Conservation (phyloP, 352 stramenopile genomes). For the Peronospora belbahrii region DNA sequence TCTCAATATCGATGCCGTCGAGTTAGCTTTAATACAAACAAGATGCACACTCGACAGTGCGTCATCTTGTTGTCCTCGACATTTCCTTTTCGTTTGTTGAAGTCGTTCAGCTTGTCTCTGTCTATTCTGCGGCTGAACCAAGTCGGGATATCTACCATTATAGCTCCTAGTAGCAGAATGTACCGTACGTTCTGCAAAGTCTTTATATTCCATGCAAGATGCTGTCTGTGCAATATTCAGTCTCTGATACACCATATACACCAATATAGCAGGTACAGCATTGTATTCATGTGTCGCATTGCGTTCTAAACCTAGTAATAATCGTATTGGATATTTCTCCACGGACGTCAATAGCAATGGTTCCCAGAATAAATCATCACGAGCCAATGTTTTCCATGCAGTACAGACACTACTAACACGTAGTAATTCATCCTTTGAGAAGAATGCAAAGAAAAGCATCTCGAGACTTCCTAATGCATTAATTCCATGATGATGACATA, state of each 20-base stretch:
- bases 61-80: constrained; percentile 1
- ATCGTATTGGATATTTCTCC: constrained; percentile 57
- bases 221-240: constrained; percentile 30
- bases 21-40: constrained; percentile 11
- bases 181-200: neutral
- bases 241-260: constrained; percentile 65
- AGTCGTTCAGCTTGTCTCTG: constrained; percentile 7
- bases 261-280: constrained; percentile 52
- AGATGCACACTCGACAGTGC: constrained; percentile 23
- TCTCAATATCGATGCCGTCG: neutral
- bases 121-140: constrained; percentile 15
- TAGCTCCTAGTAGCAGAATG: constrained; percentile 5
- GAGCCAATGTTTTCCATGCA: constrained; percentile 43
- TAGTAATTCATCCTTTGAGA: constrained; percentile 40
- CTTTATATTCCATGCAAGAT: neutral
- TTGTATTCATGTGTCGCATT: constrained; percentile 3
- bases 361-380: constrained; percentile 62
- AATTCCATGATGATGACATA: too few relatives aligned
- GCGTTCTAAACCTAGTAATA: constrained; percentile 39
- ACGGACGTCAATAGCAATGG: constrained; percentile 46
- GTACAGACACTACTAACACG: constrained; percentile 41
- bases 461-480: constrained; percentile 48
- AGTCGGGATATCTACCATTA: constrained; percentile 12
- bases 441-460: constrained; percentile 54
- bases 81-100: neutral